Evolutionary conservation across 768 basidiomycete genomes (phyloP).

Genomic region (Lactarius sanguifluus): DNA sequence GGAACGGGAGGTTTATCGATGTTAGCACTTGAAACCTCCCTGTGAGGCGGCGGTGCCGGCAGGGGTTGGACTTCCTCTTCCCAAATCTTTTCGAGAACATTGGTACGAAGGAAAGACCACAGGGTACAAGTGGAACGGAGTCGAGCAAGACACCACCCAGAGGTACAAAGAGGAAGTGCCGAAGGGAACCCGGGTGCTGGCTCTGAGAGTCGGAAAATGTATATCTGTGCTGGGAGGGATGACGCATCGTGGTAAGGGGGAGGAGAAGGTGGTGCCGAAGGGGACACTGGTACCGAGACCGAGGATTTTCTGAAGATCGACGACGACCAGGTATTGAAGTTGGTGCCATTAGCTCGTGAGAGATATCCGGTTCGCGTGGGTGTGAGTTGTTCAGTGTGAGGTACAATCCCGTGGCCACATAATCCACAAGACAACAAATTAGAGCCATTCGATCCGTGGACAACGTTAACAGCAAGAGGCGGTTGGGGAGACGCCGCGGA

Average conservation of each 20-base stretch:
- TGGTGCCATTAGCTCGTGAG: slow-evolving; percentile 33
- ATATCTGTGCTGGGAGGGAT: slow-evolving; percentile 47
- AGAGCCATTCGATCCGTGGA: slow-evolving; percentile 47
- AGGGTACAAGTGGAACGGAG: slow-evolving; percentile 85
- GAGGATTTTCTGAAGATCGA: slow-evolving; percentile 58
- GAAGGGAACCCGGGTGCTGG: slow-evolving; percentile 34
- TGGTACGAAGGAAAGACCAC: slow-evolving; percentile 84
- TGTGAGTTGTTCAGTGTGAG: slow-evolving; percentile 36
- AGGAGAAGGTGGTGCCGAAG: slow-evolving; percentile 39
- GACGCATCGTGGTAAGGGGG: slow-evolving; percentile 33
- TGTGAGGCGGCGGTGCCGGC: slow-evolving; percentile 34
- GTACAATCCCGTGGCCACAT: slow-evolving; percentile 64
- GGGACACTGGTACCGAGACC: slow-evolving; percentile 35
- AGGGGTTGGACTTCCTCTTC: slow-evolving; percentile 62
- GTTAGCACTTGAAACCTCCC: slow-evolving; percentile 20
- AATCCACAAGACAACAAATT: slow-evolving; percentile 73
- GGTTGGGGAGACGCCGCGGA: slow-evolving; percentile 47
- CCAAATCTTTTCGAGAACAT: slow-evolving; percentile 86
- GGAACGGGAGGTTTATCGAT: slow-evolving; percentile 59
- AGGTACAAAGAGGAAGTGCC: slow-evolving; percentile 64
- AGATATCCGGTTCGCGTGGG: slow-evolving; percentile 39
- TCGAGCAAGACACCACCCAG: slow-evolving; percentile 83
- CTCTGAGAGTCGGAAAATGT: slow-evolving; percentile 63
- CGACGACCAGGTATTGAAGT: slow-evolving; percentile 50
- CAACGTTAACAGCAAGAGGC: slow-evolving; percentile 28